These are phyloP conservation scores for Paecilomyces fulvus DNA, from an alignment of 2,329 filamentous ascomycete genomes.

Conservation along the genomic window DNA sequence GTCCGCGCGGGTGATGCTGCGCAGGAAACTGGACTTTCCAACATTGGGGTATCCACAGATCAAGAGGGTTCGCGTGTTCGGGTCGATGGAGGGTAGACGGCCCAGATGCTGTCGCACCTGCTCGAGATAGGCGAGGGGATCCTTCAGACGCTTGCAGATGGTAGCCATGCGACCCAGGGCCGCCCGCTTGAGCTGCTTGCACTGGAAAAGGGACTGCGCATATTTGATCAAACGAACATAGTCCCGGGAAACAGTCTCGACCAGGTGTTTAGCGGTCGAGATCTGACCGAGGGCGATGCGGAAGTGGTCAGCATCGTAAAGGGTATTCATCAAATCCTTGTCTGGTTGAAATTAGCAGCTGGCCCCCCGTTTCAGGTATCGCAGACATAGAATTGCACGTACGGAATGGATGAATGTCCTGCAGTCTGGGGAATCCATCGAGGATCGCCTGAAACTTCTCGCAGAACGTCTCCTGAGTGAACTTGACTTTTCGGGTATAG, in stretches of 20 bases:
- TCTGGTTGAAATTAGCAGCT: constrained; percentile 29
- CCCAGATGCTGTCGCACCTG: constrained; percentile 95
- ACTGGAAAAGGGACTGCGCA: constrained; percentile 93
- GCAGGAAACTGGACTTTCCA: constrained; percentile 92
- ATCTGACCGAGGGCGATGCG: constrained; percentile 92
- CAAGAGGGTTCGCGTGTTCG: constrained; percentile 88
- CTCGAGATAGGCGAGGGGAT: constrained; percentile 89
- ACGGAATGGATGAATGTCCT: constrained; percentile 94
- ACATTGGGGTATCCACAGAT: constrained; percentile 98
- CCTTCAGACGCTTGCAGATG: constrained; percentile 87
- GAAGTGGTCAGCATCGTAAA: constrained; percentile 98
- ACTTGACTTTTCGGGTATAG: constrained; percentile 98
- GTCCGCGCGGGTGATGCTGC: constrained; percentile 85
- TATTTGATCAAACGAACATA: constrained; percentile 96
- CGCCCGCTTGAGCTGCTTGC: constrained; percentile 96
- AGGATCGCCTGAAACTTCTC: constrained; percentile 89
- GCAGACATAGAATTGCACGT: constrained; percentile 28
- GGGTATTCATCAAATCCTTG: constrained; percentile 86
- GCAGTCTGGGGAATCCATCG: constrained; percentile 83
- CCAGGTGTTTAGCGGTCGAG: constrained; percentile 89
- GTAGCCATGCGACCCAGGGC: constrained; percentile 97
- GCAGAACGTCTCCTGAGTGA: constrained; percentile 90
- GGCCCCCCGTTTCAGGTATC: constrained; percentile 5
- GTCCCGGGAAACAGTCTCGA: constrained; percentile 91
- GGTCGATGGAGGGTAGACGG: constrained; percentile 95